These are phyloP conservation scores for Dendrobium nobile DNA, from an alignment of 106 monocot species.

Conservation along the genomic window DNA sequence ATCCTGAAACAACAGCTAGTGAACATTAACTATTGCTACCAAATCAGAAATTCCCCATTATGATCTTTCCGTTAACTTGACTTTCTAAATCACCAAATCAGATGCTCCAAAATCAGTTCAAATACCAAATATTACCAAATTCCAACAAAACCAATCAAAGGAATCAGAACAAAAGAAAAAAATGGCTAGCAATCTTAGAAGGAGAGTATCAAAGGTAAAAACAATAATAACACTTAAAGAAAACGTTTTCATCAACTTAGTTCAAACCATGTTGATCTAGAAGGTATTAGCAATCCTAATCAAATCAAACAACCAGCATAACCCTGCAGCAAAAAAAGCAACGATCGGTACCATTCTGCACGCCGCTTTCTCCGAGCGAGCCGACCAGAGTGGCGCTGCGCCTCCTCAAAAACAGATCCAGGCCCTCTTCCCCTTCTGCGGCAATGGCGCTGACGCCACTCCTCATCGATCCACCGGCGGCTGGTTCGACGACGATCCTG, in stretches of 20 bases:
- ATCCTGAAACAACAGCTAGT: not conserved
- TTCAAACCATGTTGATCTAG: not conserved
- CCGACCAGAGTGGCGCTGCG: not conserved
- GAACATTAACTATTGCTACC: not conserved
- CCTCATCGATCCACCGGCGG: not conserved
- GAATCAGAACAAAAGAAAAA: not conserved
- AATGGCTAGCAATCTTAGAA: not conserved
- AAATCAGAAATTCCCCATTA: not conserved
- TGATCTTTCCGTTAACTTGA: not conserved
- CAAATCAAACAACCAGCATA: not conserved
- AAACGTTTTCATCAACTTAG: not conserved
- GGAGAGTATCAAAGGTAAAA: not conserved
- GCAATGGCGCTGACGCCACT: not conserved
- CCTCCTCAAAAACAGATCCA: conserved; percentile 20
- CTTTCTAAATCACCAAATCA: not conserved
- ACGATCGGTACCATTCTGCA: not conserved
- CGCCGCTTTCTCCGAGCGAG: conserved; percentile 1
- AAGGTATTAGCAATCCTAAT: not conserved
- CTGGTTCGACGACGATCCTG: not conserved
- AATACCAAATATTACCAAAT: not conserved
- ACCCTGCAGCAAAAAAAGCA: not conserved
- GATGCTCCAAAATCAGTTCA: not conserved
- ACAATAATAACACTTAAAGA: not conserved
- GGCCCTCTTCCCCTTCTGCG: conserved; percentile 7
- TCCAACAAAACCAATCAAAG: not conserved